Evolutionary conservation across 2,329 filamentous ascomycete genomes (phyloP), one percentile per base, ranked within the genome.

Genomic region (Microsporum audouinii): DNA sequence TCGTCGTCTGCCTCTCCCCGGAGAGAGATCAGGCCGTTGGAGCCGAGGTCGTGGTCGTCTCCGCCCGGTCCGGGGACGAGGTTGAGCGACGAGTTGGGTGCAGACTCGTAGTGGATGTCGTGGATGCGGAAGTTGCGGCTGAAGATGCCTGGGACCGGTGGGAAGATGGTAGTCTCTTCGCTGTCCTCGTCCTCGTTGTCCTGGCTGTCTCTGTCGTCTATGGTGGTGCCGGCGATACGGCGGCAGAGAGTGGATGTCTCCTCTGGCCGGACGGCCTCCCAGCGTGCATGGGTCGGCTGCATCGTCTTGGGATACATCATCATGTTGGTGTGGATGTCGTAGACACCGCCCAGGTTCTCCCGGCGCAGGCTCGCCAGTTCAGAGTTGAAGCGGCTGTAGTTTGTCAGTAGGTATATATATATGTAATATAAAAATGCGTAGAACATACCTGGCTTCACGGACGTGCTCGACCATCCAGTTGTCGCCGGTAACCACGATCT

Each of bases 381-480:
- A 23, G 88, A 82, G 74, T 97, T 99, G 78, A 94, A 97, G 56
- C 85, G 85, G 71, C 92, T 96, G 66, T 12, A 59, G 23, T 56
- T 63, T 58, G 65, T 65, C 68, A 56, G 39, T 10, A 58, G 14
- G 14, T 62, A 58, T 62, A 63, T 62, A 65, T 62, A 65, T 62
- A 51, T 55, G 49, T 33, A 60, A 43, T 38, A 27, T 31, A 17
- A 33, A 39, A 5, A 38, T 12, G 47, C 3, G 33, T 31, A n/a
- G 29, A 31, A 76, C 81, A 69, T 80, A 95, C 91, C 88, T 92
- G 61, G 92, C 90, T 72, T 92, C 90, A 58, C 88, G 84, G 33
- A 91, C 91, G 75, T 99, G 94, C 76, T 97, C 91, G 61, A 94
- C 80, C 82, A 95, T 94, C 94, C 94, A 99, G 72, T 97, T 99